Percentiles rank a stretch among this genome's conserved stretches.
Evolutionary conservation across 2,329 filamentous ascomycete genomes (phyloP).

Genomic region (Pseudogymnoascus pannorum): DNA sequence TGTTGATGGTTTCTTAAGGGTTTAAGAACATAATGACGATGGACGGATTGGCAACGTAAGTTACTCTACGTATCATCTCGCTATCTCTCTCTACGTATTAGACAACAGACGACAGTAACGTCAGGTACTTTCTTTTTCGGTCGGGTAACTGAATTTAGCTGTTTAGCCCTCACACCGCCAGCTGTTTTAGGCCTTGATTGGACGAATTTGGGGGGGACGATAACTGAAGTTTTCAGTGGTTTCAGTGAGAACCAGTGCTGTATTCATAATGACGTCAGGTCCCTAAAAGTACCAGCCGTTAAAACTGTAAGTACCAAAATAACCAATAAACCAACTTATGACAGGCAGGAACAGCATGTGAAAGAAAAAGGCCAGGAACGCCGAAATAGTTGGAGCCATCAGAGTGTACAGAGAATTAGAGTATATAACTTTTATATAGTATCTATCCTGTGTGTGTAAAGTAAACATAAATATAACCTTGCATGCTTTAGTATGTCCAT

Average conservation of each 20-base stretch:
- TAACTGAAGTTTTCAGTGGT: background rate
- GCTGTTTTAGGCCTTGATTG: background rate
- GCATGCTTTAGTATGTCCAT: background rate
- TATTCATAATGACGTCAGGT: conserved; percentile 4
- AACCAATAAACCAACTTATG: background rate
- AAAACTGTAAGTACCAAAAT: background rate
- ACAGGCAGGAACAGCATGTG: background rate
- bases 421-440: too few relatives aligned
- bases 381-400: background rate
- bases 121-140: background rate
- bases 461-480: background rate
- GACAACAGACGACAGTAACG: background rate
- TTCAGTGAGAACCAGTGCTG: background rate
- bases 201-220: background rate
- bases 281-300: background rate
- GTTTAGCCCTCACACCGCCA: background rate
- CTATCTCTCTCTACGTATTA: background rate
- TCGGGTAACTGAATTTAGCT: conserved; percentile 7
- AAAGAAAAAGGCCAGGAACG: background rate
- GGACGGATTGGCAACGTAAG: background rate
- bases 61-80: background rate
- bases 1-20: conserved; percentile 2
- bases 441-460: too few relatives aligned
- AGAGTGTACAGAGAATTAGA: too few relatives aligned
- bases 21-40: conserved; percentile 3